Evolutionary conservation across 768 basidiomycete genomes (phyloP), one percentile per base, ranked within the genome.

Genomic region (Artomyces pyxidatus): DNA sequence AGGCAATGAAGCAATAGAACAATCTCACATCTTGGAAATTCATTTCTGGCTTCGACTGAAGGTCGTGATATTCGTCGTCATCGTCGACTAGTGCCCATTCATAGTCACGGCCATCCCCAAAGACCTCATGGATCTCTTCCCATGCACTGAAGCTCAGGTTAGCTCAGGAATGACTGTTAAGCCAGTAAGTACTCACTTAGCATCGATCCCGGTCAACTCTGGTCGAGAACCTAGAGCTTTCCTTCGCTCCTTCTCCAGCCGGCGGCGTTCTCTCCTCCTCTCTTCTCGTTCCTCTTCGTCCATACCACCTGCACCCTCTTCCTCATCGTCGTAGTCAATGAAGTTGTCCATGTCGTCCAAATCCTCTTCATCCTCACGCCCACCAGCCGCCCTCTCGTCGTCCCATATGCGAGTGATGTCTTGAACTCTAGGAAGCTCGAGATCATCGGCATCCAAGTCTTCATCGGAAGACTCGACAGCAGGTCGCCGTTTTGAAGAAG

Each of bases 31-130:
- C 92, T 54, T 85, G 81, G 59, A 90, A 90, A 61, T 77, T 85
- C 74, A 87, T 87, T 46, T 89, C 85, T 8, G 74, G 71, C 58
- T 88, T 89, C n/a, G 59, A 59, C 22, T 77, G 71, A 22, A 74
- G 71, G 8, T 85, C 80, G 23, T 66, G 69, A 21, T 66, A 67
- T 2, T 61, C 63, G 35, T 74, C 75, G 2, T 90, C 88, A 26
- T 94, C 94, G 5, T 83, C 90, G 40, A 72, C 83, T 39, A 99
- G 65, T 11, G 94, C 94, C 86, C 90, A 94, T 58, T 92, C 92
- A 63, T 95, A 99, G 56, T 98, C 94, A 58, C 86, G 83, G 6
- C 96, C 96, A 55, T 94, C 88, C 28, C 96, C 96, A 56, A 99
- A 99, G 1, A 98, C 90, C 50, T 91, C 94, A 53, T 88, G 85